These are phyloP conservation scores for Taphrina sp. DNA, from an alignment of 1,139 yeast species.

Conservation along the genomic window DNA sequence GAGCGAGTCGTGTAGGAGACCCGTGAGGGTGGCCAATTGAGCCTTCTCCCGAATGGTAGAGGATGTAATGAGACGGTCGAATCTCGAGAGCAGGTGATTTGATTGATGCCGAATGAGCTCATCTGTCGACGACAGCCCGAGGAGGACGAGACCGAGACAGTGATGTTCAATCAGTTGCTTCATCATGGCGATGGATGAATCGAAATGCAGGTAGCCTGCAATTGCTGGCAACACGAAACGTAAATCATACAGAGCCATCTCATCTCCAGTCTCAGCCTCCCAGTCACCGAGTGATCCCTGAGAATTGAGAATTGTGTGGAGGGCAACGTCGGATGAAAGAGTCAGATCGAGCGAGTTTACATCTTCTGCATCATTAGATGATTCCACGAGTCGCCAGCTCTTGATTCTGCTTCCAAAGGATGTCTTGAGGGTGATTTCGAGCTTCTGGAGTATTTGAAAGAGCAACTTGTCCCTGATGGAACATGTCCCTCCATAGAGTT, in stretches of 20 bases:
- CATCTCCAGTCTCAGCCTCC: conserved; percentile 8
- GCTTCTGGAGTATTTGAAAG: conserved; percentile 5
- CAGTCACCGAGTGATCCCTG: no score
- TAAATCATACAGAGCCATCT: conserved; percentile 34
- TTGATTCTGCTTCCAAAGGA: conserved; percentile 17
- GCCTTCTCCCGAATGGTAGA: conserved; percentile 31
- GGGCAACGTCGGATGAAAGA: conserved; percentile 4
- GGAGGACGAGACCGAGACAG: conserved; percentile 31
- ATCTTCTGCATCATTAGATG: neutral
- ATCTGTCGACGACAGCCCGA: conserved; percentile 32
- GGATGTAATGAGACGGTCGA: conserved; percentile 4
- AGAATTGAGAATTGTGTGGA: conserved; percentile 3
- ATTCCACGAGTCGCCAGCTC: conserved; percentile 17
- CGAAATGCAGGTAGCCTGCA: conserved; percentile 20
- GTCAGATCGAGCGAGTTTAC: conserved; percentile 3
- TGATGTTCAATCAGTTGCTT: conserved; percentile 24
- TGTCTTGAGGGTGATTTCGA: neutral
- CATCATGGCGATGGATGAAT: conserved; percentile 24
- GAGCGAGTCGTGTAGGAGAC: conserved; percentile 10
- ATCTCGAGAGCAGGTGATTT: conserved; percentile 18
- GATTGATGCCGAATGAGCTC: conserved; percentile 16
- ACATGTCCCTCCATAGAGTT: conserved; percentile 7
- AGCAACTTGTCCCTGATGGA: neutral
- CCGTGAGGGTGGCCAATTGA: conserved; percentile 29
- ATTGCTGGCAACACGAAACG: conserved; percentile 36